Conservation (phyloP, 768 basidiomycete species). For the Thelephora aurantiotincta region DNA sequence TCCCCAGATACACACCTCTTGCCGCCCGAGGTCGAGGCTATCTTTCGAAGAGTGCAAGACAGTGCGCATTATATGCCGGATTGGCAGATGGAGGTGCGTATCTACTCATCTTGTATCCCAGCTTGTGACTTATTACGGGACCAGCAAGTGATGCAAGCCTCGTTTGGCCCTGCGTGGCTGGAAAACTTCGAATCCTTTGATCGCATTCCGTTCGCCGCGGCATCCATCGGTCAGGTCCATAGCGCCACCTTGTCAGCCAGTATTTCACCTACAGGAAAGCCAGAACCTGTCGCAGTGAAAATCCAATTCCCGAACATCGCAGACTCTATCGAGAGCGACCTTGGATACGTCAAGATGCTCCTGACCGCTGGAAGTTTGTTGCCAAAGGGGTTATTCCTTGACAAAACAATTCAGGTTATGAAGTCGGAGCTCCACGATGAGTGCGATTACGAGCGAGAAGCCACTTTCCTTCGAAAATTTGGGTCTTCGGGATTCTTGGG, state of each 20-base stretch:
- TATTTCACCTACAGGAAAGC: slow-evolving; percentile 36
- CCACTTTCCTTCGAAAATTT: slow-evolving; percentile 52
- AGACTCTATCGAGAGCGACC: slow-evolving; percentile 74
- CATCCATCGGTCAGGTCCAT: slow-evolving; percentile 97
- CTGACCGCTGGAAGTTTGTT: slow-evolving; percentile 69
- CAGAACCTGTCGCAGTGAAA: slow-evolving; percentile 64
- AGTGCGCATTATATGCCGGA: slow-evolving; percentile 98
- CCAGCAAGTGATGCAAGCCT: slow-evolving; percentile 56
- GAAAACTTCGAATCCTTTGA: slow-evolving; percentile 61
- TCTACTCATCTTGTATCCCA: background rate
- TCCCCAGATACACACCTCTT: slow-evolving; percentile 75
- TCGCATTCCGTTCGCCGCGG: slow-evolving; percentile 83
- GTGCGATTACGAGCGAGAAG: slow-evolving; percentile 83
- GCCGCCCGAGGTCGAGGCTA: slow-evolving; percentile 75
- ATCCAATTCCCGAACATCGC: slow-evolving; percentile 92
- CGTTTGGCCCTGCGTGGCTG: slow-evolving; percentile 68
- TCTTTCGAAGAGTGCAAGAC: slow-evolving; percentile 86
- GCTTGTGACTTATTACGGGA: background rate
- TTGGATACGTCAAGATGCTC: slow-evolving; percentile 73
- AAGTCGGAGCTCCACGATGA: slow-evolving; percentile 83
- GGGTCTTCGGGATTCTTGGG: slow-evolving; percentile 34
- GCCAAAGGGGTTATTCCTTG: slow-evolving; percentile 82
- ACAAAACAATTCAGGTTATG: slow-evolving; percentile 81
- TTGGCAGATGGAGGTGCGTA: slow-evolving; percentile 85
- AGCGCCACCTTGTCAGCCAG: slow-evolving; percentile 43